phyloP scores from a whole-genome alignment of 805 yeast species.

The Candida golubevii region DNA sequence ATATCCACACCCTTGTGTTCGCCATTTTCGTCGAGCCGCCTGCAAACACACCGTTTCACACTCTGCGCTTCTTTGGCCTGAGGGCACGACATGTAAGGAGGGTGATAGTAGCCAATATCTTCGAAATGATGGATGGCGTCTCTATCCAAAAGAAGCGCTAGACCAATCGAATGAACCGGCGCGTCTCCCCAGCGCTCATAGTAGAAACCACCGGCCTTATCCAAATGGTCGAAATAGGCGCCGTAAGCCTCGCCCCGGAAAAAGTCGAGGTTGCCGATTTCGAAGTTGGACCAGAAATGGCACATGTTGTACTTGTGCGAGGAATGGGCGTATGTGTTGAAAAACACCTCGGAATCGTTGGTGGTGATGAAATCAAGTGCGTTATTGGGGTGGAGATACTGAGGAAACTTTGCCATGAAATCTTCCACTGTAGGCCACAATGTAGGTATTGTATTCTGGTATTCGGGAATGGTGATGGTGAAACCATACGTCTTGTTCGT shows the following conservation, averaged over 20 bases:
- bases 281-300: constrained; percentile 72
- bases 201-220: constrained; percentile 48
- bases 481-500: constrained; percentile 49
- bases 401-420: constrained; percentile 44
- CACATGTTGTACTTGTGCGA: constrained; percentile 54
- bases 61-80: constrained; percentile 27
- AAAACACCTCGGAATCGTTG: constrained; percentile 30
- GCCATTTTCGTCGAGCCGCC: constrained; percentile 12
- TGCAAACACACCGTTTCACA: constrained; percentile 38
- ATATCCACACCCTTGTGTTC: constrained; percentile 35
- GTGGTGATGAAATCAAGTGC: constrained; percentile 46
- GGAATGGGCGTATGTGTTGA: constrained; percentile 10
- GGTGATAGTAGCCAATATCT: constrained; percentile 42
- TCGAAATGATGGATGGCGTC: constrained; percentile 40
- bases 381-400: constrained; percentile 44
- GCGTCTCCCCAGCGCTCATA: constrained; percentile 63
- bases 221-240: constrained; percentile 42
- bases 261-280: constrained; percentile 49
- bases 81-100: constrained; percentile 42
- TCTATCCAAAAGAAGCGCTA: constrained; percentile 33
- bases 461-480: constrained; percentile 47
- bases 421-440: constrained; percentile 47
- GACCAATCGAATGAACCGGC: constrained; percentile 41
- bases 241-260: constrained; percentile 45
- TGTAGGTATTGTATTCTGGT: constrained; percentile 49